Evolutionary conservation across 2,329 filamentous ascomycete genomes (phyloP), one percentile per base, ranked within the genome.

Genomic region (Monilinia polystroma): DNA sequence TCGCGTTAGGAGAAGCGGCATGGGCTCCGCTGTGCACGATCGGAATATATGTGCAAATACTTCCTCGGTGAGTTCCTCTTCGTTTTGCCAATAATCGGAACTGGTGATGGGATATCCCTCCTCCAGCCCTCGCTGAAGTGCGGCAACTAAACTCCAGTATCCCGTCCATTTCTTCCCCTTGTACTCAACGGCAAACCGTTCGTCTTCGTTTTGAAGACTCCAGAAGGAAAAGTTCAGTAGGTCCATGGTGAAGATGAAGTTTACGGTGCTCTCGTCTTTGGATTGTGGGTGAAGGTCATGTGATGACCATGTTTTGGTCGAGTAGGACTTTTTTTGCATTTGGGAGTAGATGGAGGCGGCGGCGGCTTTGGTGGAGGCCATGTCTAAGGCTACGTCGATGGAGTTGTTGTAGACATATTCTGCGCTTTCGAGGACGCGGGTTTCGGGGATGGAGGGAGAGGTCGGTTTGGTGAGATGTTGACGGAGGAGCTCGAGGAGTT

Each of bases 161-260:
- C 95, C 95, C 0, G 93, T 97, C 92, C 93, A 98, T 67, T 79
- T 86, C 77, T 86, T 89, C 38, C 87, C 93, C 56, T 84, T 85
- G 78, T 97, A 98, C 67, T 91, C 88, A 53, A 99, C 85, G 12
- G 90, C 85, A 77, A 94, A 99, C 14, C 92, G 84, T 73, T 94
- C 87, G 14, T 90, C 88, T 3, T 78, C 74, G 68, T 83, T 79
- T 23, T 70, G 73, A 63, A 91, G 89, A 18, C 92, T 96, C 95
- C 95, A 99, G 78, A 99, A 99, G 29, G 90, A 96, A 76, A 98
- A 99, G 77, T 99, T 99, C 62, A 99, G 81, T 38, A 99, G 78
- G 77, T 99, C 95, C 92, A 99, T 96, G 26, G 91, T 92, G 77
- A 99, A 98, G 73, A 99, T 94, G 76, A 99, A 98, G 70, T 91